Evolutionary conservation across 768 basidiomycete genomes (phyloP).

Genomic region (Serpula lacrymans): DNA sequence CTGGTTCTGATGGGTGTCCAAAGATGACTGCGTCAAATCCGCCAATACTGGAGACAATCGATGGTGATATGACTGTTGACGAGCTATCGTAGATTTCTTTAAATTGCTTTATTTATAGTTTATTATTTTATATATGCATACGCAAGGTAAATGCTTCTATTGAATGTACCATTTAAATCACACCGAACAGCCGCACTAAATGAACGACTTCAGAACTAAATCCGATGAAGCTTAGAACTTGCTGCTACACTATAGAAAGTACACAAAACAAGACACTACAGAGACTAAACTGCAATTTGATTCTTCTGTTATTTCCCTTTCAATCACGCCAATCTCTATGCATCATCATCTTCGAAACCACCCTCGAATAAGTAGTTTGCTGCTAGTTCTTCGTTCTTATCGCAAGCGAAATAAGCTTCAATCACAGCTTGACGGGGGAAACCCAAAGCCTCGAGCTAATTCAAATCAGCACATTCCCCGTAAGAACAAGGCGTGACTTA

Average conservation of each 20-base stretch:
- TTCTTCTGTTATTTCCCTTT: not conserved
- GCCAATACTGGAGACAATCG: too few species aligned
- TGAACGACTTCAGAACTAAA: too few species aligned
- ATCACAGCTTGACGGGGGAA: conserved; percentile 80
- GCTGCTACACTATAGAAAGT: conserved; percentile 1
- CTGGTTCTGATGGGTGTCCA: too few species aligned
- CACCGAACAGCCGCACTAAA: too few species aligned
- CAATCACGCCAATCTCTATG: conserved; percentile 1
- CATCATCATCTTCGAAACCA: conserved; percentile 46
- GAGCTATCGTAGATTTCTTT: too few species aligned
- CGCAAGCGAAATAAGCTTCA: conserved; percentile 92
- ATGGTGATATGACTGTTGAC: too few species aligned
- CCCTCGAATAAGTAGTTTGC: conserved; percentile 90
- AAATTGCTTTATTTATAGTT: too few species aligned
- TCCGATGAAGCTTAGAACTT: too few species aligned
- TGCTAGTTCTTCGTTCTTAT: conserved; percentile 94
- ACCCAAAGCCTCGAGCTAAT: conserved; percentile 80
- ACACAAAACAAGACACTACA: conserved; percentile 5
- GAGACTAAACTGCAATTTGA: conserved; percentile 1
- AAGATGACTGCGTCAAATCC: too few species aligned
- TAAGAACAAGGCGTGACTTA: conserved; percentile 39
- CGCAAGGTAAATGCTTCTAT: too few species aligned
- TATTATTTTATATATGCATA: too few species aligned
- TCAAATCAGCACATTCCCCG: not conserved
- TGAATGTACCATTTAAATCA: too few species aligned